Evolutionary conservation across 805 yeast genomes (phyloP).

Genomic region (Schizosaccharomyces octosporus): DNA sequence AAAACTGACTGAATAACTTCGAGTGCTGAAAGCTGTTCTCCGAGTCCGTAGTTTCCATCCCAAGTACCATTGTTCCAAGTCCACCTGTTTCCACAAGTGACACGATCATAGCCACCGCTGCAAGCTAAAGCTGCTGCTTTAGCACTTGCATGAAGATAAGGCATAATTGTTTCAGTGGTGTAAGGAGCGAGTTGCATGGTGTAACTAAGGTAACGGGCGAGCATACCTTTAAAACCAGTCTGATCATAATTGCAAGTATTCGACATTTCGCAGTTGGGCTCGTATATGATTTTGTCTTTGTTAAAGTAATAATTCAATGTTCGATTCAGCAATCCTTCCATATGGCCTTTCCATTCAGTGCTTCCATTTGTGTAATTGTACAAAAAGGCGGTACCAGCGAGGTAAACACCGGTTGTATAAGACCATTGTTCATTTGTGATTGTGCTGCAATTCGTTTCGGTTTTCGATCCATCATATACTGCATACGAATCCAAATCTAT

Average conservation of each 20-base stretch:
- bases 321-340: conserved; percentile 22
- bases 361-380: conserved; percentile 36
- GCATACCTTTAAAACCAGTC: conserved; percentile 48
- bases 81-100: conserved; percentile 70
- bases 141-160: conserved; percentile 28
- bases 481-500: conserved; percentile 13
- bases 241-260: conserved; percentile 44
- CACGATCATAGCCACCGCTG: conserved; percentile 56
- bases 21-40: conserved; percentile 62
- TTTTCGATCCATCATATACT: conserved; percentile 46
- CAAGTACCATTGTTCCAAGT: conserved; percentile 19
- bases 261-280: conserved; percentile 43
- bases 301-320: conserved; percentile 21
- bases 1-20: conserved; percentile 32
- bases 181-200: conserved; percentile 37
- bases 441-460: conserved; percentile 20
- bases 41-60: conserved; percentile 53
- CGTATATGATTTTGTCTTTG: conserved; percentile 33
- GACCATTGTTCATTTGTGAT: conserved; percentile 41
- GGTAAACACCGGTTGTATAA: conserved; percentile 44
- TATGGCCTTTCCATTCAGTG: conserved; percentile 29
- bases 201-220: conserved; percentile 38
- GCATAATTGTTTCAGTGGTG: conserved; percentile 23
- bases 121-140: conserved; percentile 55
- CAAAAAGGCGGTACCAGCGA: conserved; percentile 46